Base-by-base conservation (phyloP, 1,284 basidiomycete species). In the Naganishia sp. region DNA sequence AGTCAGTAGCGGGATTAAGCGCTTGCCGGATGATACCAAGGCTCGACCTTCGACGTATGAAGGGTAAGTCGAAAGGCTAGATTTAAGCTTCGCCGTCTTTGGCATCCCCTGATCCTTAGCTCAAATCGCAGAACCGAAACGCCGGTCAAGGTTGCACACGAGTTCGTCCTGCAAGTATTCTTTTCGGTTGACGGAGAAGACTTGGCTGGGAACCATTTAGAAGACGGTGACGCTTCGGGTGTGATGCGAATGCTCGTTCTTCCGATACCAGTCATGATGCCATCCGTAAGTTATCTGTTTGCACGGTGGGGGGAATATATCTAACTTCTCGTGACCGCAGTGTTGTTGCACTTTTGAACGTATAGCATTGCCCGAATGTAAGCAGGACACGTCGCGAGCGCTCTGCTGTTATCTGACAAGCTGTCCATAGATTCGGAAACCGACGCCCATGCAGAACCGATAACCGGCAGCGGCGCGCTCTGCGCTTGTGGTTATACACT, bases 21-120 rank as follows among this genome's bases (percentile, higher is more conserved):
- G 79, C 23, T 60, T 80, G 67, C 79, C 79, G 2, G 72, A 71
- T 65, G 77, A 80, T 63, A 75, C 76, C 3, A 79, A 77, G 62
- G 73, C 77, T n/a, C 57, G 77, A 43, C 77, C 79, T 13, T 72
- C 73, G 7, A 80, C 77, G 1, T 71, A 72, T 54, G 69, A 73
- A 7, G 77, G 77, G 77, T 79, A 62, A 71, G 76, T 32, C 50
- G 35, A 43, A 56, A 47, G 28, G 28, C 28, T 5, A 28, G 17
- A 46, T 42, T 7, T 17, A 28, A 21, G 17, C 13, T 15, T 35
- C 18, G 28, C 35, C 39, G 31, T 50, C 21, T 2, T 2, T 42
- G 28, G 13, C 5, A 13, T 10, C 2, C 13, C 11, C 15, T 39
- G 10, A 57, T 31, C 42, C 1, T 43, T 53, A 3, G 21, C 18